These are phyloP conservation scores for Ascoidea tarda DNA, from an alignment of 805 yeast genomes.

Conservation along the genomic window DNA sequence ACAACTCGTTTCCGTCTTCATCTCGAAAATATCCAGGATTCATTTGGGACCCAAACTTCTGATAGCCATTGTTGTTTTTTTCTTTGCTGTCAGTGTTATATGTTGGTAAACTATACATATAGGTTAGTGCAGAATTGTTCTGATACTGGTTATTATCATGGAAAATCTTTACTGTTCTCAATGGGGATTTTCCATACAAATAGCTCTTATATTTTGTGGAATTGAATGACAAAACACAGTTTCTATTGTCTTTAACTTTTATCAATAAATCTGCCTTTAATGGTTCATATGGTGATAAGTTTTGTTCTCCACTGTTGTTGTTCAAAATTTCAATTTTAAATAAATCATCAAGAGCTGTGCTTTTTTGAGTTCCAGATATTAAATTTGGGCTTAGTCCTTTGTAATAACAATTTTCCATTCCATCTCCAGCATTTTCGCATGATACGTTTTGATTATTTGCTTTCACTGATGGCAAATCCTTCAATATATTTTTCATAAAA, in stretches of 20 bases:
- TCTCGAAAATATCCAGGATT: constrained; percentile 18
- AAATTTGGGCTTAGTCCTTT: constrained; percentile 34
- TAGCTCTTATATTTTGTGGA: constrained; percentile 24
- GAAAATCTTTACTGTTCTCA: constrained; percentile 44
- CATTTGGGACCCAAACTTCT: neutral
- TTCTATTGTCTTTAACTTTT: constrained; percentile 44
- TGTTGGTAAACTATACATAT: too few relatives aligned
- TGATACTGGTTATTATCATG: constrained; percentile 15
- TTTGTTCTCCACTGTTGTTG: constrained; percentile 28
- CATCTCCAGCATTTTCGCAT: constrained; percentile 28
- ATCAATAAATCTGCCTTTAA: constrained; percentile 48
- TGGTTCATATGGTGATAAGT: constrained; percentile 46
- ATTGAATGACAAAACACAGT: constrained; percentile 49
- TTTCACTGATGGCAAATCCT: constrained; percentile 55
- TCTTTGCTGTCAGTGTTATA: too few relatives aligned
- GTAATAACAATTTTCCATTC: constrained; percentile 39
- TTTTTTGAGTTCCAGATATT: constrained; percentile 21
- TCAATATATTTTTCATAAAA: constrained; percentile 29
- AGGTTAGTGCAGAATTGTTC: neutral
- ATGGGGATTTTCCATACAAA: constrained; percentile 35
- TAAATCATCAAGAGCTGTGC: constrained; percentile 26
- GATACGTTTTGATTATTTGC: constrained; percentile 13
- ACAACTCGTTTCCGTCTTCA: constrained; percentile 28
- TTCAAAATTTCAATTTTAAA: constrained; percentile 35
- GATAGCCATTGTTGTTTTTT: neutral